These are phyloP conservation scores for Murraya paniculata DNA, from an alignment of 345 rosid species.

Conservation along the genomic window DNA sequence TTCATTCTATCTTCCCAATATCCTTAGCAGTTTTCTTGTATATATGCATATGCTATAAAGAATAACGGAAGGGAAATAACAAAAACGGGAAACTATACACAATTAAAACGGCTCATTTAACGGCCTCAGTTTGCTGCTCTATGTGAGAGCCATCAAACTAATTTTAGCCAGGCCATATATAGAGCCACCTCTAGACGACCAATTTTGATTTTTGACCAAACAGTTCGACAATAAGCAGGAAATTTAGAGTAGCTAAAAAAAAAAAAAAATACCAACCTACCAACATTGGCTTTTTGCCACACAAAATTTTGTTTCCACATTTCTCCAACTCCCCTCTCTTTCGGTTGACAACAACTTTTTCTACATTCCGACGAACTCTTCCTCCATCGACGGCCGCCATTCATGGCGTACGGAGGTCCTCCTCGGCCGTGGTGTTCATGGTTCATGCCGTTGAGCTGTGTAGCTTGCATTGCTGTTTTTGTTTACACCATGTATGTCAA, in stretches of 20 bases:
- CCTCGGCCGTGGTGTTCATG: constrained; percentile 56
- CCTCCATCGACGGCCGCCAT: not conserved
- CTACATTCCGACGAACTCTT: not conserved
- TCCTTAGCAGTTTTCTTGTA: too few relatives aligned
- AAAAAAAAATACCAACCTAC: constrained; percentile 10
- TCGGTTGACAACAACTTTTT: not conserved
- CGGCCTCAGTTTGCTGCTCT: not conserved
- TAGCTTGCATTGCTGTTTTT: constrained; percentile 43
- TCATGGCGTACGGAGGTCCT: constrained; percentile 39
- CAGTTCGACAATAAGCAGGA: constrained; percentile 6
- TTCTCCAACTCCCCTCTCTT: constrained; percentile 2
- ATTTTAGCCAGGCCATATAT: not conserved
- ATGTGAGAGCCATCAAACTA: not conserved
- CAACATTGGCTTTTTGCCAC: constrained; percentile 22
- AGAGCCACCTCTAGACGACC: not conserved
- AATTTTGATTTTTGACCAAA: not conserved
- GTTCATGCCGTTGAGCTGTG: constrained; percentile 63
- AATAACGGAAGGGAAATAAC: too few relatives aligned
- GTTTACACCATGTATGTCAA: constrained; percentile 61
- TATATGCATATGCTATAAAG: too few relatives aligned
- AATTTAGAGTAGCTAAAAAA: constrained; percentile 22
- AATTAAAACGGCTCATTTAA: not conserved
- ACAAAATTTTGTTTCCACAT: not conserved
- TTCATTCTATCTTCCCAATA: too few relatives aligned
- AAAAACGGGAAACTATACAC: not conserved